Base-by-base conservation (phyloP, 805 yeast genomes). In the Spathaspora passalidarum region DNA sequence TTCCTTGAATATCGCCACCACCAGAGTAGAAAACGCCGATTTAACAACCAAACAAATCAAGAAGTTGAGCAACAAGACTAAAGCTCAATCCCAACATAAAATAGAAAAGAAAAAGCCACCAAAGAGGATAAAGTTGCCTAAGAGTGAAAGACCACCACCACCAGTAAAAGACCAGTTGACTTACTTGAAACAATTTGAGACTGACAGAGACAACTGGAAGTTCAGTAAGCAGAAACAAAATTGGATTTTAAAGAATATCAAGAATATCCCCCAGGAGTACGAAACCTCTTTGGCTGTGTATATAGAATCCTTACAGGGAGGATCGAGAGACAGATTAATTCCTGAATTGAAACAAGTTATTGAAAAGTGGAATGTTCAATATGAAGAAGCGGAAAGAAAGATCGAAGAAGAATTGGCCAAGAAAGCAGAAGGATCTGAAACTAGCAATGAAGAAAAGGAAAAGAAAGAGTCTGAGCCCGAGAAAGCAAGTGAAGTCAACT, bases 191-290 rank as follows among this genome's bases (percentile, higher is more conserved):
- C 82, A 77, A 44, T 88, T 74, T 56, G 60, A 66, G 3, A 72
- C 75, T 10, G 88, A 84, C 50, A 68, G 63, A 48, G 79, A 66
- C 0, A 72, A 75, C 48, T 88, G 96, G 96, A 88, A 88, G 68
- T 88, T 88, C 62, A 83, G 89, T 48, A 88, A 88, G 57, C 91
- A 84, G 69, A 87, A 88, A 52, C 96, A 88, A 63, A 87, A 87
- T 59, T 88, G 96, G 96, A 74, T 88, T 37, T 65, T 88, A 51
- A 82, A 81, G 56, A 81, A 87, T 59, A 63, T 85, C 25, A 72
- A 66, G 42, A 50, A 54, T 19, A 79, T 83, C 18, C 85, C 82
- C 2, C 68, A 65, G 0, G 65, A 70, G 8, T 86, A 84, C 56
- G 80, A 76, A 42, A 63, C 59, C 1, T 76, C 79, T 21, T 61